These are phyloP conservation scores for Mimosa pudica DNA, from an alignment of 306 rosid genomes.

Conservation along the genomic window DNA sequence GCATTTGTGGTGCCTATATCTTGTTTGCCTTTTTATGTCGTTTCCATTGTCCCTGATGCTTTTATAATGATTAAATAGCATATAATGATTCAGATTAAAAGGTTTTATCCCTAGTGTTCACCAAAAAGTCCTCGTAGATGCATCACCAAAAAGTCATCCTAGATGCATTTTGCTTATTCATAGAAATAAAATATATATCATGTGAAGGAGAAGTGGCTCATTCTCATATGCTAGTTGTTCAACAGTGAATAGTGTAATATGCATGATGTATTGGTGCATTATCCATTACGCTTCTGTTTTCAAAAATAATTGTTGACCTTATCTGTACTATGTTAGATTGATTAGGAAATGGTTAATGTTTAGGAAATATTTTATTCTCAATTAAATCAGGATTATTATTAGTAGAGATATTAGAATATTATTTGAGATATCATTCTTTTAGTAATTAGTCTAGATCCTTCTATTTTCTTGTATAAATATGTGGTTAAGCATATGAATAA, in stretches of 20 bases:
- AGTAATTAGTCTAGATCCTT: no score
- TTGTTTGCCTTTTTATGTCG: neutral
- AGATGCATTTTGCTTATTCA: constrained; percentile 3
- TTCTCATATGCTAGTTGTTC: constrained; percentile 11
- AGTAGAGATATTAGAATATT: no score
- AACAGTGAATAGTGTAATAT: constrained; percentile 2
- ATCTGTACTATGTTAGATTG: neutral
- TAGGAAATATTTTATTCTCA: neutral
- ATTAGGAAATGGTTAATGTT: no score
- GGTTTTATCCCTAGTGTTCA: neutral
- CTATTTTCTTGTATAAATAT: no score
- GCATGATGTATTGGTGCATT: constrained; percentile 17
- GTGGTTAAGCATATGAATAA: no score
- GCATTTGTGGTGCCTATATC: neutral
- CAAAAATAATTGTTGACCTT: neutral
- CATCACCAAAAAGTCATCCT: neutral
- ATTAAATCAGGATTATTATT: neutral
- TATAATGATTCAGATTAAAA: constrained; percentile 5
- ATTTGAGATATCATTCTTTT: no score
- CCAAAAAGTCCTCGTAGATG: neutral
- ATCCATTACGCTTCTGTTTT: constrained; percentile 1
- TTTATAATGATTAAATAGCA: neutral
- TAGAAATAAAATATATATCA: neutral
- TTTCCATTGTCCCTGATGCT: neutral
- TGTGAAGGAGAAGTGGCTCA: neutral